Conservation (phyloP, 106 monocot species). For the Dioscorea zingiberensis region DNA sequence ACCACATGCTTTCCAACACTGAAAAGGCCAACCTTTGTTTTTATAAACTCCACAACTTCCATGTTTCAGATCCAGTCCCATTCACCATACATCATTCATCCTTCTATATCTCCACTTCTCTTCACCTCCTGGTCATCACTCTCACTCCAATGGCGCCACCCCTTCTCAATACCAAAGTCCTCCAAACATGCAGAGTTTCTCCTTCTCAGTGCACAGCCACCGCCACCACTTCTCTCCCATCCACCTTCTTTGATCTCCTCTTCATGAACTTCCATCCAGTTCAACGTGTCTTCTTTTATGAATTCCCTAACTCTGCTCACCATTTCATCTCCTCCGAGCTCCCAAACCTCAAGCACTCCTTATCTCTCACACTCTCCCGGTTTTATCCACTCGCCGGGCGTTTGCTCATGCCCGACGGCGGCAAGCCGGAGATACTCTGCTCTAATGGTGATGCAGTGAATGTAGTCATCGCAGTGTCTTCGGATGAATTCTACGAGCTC, state of each 20-base stretch:
- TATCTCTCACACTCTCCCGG: constrained; percentile 33
- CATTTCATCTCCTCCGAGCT: constrained; percentile 24
- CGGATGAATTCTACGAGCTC: constrained; percentile 10
- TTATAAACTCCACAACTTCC: no score
- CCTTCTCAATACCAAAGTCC: no score
- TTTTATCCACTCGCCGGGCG: constrained; percentile 51
- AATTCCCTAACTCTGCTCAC: constrained; percentile 9
- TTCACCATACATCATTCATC: no score
- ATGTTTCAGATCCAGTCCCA: no score
- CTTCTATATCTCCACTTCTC: no score
- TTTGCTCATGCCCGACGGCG: constrained; percentile 1
- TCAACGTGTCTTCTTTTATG: constrained; percentile 55
- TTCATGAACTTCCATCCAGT: constrained; percentile 13
- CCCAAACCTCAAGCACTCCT: constrained; percentile 35
- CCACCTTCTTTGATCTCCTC: constrained; percentile 34
- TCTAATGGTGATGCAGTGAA: constrained; percentile 13
- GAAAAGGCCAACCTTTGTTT: no score
- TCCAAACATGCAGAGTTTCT: no score
- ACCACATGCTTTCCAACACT: no score
- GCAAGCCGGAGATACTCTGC: constrained; percentile 16
- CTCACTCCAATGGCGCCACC: no score
- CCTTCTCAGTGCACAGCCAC: no score
- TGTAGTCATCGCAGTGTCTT: constrained; percentile 9
- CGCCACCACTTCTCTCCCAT: constrained; percentile 11
- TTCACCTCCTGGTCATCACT: no score